Evolutionary conservation across 768 basidiomycete genomes (phyloP).

Genomic region (Auricularia sp.): DNA sequence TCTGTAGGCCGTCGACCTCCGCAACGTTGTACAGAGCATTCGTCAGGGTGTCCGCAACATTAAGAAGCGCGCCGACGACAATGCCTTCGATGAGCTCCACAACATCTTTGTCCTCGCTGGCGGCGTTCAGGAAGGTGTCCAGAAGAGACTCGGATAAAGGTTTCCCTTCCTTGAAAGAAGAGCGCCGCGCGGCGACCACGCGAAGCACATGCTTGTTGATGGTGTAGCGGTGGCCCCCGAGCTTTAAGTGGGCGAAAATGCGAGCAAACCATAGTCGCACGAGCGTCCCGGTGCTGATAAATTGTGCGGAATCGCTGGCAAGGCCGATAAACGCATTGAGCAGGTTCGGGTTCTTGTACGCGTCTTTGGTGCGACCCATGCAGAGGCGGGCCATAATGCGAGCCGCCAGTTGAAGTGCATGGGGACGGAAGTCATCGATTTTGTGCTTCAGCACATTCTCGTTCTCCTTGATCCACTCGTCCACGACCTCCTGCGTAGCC

Average conservation of each 20-base stretch:
- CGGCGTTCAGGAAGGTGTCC: background rate
- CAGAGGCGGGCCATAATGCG: background rate
- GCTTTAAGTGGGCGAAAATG: background rate
- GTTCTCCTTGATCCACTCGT: conserved; percentile 1
- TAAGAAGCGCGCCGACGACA: background rate
- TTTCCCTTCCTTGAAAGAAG: background rate
- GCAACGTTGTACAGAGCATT: background rate
- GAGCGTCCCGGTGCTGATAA: background rate
- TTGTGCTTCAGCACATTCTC: background rate
- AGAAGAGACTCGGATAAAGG: background rate
- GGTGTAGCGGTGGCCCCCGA: background rate
- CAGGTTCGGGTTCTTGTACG: background rate
- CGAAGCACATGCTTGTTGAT: background rate
- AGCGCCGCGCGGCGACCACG: background rate
- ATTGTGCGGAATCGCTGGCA: background rate
- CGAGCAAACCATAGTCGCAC: background rate
- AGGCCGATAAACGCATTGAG: background rate
- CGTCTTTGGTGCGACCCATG: background rate
- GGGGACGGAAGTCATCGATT: background rate
- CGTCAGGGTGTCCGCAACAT: background rate
- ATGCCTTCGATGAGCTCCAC: background rate
- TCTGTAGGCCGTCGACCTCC: background rate
- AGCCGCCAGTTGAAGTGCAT: background rate
- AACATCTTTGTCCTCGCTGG: background rate
- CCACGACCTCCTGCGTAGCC: background rate